These are phyloP conservation scores for Berkeleyomyces basicola DNA, from an alignment of 2,329 filamentous ascomycete genomes.

Conservation along the genomic window DNA sequence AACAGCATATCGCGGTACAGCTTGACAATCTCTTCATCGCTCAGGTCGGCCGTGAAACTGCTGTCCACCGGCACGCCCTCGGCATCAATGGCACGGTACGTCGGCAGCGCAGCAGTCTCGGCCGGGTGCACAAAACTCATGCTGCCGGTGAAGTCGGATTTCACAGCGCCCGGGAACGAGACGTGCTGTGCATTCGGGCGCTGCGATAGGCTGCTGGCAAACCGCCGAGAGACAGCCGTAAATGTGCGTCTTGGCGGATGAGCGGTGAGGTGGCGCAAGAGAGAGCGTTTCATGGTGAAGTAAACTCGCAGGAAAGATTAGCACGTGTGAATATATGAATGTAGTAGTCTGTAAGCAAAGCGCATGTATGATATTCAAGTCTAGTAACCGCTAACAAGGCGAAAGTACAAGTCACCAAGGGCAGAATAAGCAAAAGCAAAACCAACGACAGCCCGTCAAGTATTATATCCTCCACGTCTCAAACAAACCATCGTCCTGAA, in stretches of 20 bases:
- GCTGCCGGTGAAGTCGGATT: conserved; percentile 74
- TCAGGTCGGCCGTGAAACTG: conserved; percentile 49
- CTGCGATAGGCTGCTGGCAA: conserved; percentile 35
- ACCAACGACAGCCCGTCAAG: no score
- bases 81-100: conserved; percentile 82
- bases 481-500: no score
- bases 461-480: no score
- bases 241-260: neutral
- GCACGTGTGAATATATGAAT: neutral
- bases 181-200: conserved; percentile 38
- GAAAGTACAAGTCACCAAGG: no score
- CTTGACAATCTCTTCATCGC: conserved; percentile 42
- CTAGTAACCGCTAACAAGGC: no score
- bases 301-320: neutral
- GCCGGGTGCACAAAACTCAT: conserved; percentile 64
- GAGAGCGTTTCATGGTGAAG: neutral
- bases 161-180: conserved; percentile 85
- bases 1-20: conserved; percentile 50
- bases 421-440: no score
- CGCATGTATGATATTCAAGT: neutral
- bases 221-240: neutral
- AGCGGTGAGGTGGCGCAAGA: neutral
- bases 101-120: conserved; percentile 61
- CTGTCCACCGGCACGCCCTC: conserved; percentile 71
- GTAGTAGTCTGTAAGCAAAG: neutral